Base-by-base conservation (phyloP, 2,329 filamentous ascomycete species). In the Podosphaera aphanis region DNA sequence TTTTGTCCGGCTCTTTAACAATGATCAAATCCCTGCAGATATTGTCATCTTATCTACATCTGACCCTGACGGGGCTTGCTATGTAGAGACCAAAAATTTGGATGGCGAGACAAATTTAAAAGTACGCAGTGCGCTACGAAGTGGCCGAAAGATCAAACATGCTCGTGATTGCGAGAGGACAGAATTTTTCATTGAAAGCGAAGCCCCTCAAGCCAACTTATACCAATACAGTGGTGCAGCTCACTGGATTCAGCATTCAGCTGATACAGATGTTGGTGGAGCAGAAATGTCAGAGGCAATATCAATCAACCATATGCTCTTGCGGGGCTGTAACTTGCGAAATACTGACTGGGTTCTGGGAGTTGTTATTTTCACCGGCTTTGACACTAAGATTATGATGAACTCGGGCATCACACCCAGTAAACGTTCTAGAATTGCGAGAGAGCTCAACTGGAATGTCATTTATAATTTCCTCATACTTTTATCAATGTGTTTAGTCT, bases 351-450 rank as follows among this genome's bases (percentile, higher is more conserved):
- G 90, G 90, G 71, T 85, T 46, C 71, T 98, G 5, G 90, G 86
- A 45, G 73, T 98, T 2, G 88, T 95, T 43, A 68, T 93, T 16
- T 98, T 93, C 63, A 95, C 90, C 13, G 90, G 90, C 29, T 77
- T 86, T 57, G 88, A 98, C 60, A 93, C 88, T 29, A 98, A 95
- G 65, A 95, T 94, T 60, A 98, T 98, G 90, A 81, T 94, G 66
- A 98, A 98, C 60, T 83, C 90, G 23, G 90, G 90, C 49, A 79
- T 88, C 50, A 98, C 90, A 1, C 90, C 92, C 11, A 93, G 77
- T 60, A 98, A 98, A 66, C 81, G 88, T 50, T 76, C 90, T 33
- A 77, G 83, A 53, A 86, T 98, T 55, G 83, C 86, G 45, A 79
- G 84, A 51, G 86, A 93, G 60, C 72, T 98, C 54, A 98, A 98